These are phyloP conservation scores for Sistotremastrum niveocremeum DNA, from an alignment of 768 basidiomycete genomes.

Conservation along the genomic window DNA sequence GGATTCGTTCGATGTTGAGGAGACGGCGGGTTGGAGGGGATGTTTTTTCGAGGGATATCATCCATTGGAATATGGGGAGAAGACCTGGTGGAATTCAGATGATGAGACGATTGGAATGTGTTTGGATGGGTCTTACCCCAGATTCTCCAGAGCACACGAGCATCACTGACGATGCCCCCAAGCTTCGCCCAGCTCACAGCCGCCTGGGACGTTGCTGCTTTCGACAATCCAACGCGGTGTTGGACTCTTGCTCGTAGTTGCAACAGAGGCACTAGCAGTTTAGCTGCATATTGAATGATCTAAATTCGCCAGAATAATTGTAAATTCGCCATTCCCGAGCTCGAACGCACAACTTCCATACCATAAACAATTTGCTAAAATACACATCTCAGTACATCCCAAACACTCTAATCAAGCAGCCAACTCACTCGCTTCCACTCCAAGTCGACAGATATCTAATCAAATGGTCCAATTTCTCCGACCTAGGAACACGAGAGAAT, in stretches of 20 bases:
- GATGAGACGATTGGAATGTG: neutral
- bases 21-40: conserved; percentile 58
- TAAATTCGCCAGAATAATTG: conserved; percentile 14
- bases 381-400: conserved; percentile 1
- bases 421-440: conserved; percentile 75
- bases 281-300: conserved; percentile 63
- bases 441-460: conserved; percentile 69
- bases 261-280: conserved; percentile 54
- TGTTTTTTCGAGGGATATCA: conserved; percentile 58
- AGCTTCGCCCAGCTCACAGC: conserved; percentile 43
- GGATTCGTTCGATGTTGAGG: conserved; percentile 65
- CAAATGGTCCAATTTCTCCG: conserved; percentile 56
- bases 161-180: conserved; percentile 44
- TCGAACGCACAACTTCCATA: conserved; percentile 14
- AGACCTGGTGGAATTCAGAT: conserved; percentile 32
- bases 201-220: conserved; percentile 35
- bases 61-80: conserved; percentile 71
- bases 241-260: conserved; percentile 56
- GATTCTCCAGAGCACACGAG: conserved; percentile 61
- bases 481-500: conserved; percentile 44
- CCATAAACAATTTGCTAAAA: conserved; percentile 63
- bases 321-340: neutral
- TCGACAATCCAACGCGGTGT: conserved; percentile 45
- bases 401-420: conserved; percentile 1
- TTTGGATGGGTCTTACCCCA: conserved; percentile 44